A percentile compares a stretch with the other conserved stretches of the same genome.
Conservation (phyloP, 495 filamentous ascomycete genomes). For the Patellaria atrata region DNA sequence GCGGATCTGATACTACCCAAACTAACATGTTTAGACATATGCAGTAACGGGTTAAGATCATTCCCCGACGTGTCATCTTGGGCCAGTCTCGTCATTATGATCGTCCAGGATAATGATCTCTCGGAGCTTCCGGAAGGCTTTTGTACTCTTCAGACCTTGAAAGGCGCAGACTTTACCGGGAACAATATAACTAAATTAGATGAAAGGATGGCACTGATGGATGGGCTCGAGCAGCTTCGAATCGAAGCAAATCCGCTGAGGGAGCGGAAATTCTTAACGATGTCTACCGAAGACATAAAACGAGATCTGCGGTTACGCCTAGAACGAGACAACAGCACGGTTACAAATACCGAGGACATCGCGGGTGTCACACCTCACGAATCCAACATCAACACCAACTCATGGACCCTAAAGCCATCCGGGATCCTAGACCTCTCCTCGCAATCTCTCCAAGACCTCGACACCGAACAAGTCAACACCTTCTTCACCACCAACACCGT, state of each 20-base stretch:
- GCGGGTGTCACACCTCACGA: too few relatives aligned
- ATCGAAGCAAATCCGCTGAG: conserved; percentile 76
- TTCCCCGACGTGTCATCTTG: conserved; percentile 61
- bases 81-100: conserved; percentile 54
- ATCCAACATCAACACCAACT: not conserved
- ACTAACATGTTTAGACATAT: conserved; percentile 58
- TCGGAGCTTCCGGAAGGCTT: conserved; percentile 62
- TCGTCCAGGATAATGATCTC: conserved; percentile 69
- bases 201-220: conserved; percentile 65
- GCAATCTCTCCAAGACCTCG: conserved; percentile 28
- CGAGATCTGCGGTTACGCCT: conserved; percentile 54
- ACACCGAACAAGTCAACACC: conserved; percentile 33
- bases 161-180: conserved; percentile 63
- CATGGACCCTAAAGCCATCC: conserved; percentile 19
- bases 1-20: conserved; percentile 46
- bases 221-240: conserved; percentile 53
- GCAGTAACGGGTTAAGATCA: conserved; percentile 56
- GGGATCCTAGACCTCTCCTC: conserved; percentile 30
- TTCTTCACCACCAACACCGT: conserved; percentile 33
- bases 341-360: too few relatives aligned
- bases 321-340: conserved; percentile 35
- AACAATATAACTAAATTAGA: conserved; percentile 71
- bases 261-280: conserved; percentile 69
- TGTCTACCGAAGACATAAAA: conserved; percentile 73
- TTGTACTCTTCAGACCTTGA: conserved; percentile 45